Percentiles rank a stretch among this genome's conserved stretches.
Evolutionary conservation across 2,329 filamentous ascomycete species (phyloP).

Genomic region (Ophiosphaerella korrae): DNA sequence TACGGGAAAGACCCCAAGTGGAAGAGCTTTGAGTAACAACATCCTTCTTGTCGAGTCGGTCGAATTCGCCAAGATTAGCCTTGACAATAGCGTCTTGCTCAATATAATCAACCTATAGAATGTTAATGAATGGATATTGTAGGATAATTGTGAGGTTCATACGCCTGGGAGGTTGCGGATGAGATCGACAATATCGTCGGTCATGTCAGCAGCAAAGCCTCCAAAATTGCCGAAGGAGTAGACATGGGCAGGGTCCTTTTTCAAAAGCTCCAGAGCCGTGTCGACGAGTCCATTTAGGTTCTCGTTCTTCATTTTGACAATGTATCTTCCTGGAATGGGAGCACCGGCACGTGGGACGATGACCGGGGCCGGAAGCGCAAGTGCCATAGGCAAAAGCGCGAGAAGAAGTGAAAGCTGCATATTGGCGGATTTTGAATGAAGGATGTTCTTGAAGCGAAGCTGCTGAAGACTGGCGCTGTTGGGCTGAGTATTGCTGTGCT

Average conservation of each 20-base stretch:
- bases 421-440: slow-evolving; percentile 27
- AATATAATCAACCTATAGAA: slow-evolving; percentile 44
- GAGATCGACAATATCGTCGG: slow-evolving; percentile 33
- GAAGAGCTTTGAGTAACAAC: slow-evolving; percentile 47
- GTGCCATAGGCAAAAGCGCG: slow-evolving; percentile 44
- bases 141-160: slow-evolving; percentile 6
- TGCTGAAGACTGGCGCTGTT: slow-evolving; percentile 18
- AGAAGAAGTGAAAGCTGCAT: slow-evolving; percentile 49
- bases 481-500: slow-evolving; percentile 31
- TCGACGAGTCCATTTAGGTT: slow-evolving; percentile 34
- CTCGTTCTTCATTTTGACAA: slow-evolving; percentile 53
- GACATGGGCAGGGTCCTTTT: slow-evolving; percentile 37
- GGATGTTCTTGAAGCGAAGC: slow-evolving; percentile 18
- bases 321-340: slow-evolving; percentile 51
- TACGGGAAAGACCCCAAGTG: slow-evolving; percentile 50
- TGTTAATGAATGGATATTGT: slow-evolving; percentile 5
- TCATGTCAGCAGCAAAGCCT: slow-evolving; percentile 46
- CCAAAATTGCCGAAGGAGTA: slow-evolving; percentile 48
- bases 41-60: slow-evolving; percentile 37
- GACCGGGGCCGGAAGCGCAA: slow-evolving; percentile 47
- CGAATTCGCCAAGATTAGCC: slow-evolving; percentile 28
- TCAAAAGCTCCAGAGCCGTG: slow-evolving; percentile 30
- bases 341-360: slow-evolving; percentile 44
- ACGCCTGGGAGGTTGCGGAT: slow-evolving; percentile 39
- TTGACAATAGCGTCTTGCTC: slow-evolving; percentile 48